phyloP scores from a whole-genome alignment of 164 flowering plant genomes.

The Sextonia rubra region DNA sequence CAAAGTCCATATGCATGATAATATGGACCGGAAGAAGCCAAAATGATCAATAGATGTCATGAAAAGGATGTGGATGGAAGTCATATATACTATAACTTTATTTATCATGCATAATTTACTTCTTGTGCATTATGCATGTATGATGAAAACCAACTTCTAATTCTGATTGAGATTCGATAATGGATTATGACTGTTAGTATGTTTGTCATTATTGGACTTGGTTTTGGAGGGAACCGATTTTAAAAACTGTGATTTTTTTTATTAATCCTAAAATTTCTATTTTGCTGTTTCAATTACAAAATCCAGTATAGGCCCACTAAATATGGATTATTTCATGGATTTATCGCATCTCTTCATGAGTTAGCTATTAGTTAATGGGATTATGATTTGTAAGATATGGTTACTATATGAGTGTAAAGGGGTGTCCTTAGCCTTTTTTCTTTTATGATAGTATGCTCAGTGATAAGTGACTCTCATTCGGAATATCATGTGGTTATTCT shows the following conservation, averaged over 20 bases:
- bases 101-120: no score
- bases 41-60: no score
- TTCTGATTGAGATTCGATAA: no score
- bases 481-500: neutral
- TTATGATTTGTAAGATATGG: neutral
- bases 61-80: no score
- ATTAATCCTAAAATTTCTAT: neutral
- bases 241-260: neutral
- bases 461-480: neutral
- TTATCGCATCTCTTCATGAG: neutral
- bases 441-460: neutral
- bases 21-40: no score
- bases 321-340: slow-evolving; percentile 4
- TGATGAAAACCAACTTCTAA: no score
- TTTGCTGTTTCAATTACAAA: neutral
- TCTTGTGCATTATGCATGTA: no score
- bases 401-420: neutral
- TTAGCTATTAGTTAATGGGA: neutral
- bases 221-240: no score
- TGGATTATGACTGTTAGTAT: no score
- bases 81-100: no score
- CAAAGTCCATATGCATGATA: no score
- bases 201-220: no score
- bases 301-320: slow-evolving; percentile 2
- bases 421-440: neutral